Evolutionary conservation across 1,284 basidiomycete genomes (phyloP), one percentile per base, ranked within the genome.

Genomic region (Anthracocystis walkeri): DNA sequence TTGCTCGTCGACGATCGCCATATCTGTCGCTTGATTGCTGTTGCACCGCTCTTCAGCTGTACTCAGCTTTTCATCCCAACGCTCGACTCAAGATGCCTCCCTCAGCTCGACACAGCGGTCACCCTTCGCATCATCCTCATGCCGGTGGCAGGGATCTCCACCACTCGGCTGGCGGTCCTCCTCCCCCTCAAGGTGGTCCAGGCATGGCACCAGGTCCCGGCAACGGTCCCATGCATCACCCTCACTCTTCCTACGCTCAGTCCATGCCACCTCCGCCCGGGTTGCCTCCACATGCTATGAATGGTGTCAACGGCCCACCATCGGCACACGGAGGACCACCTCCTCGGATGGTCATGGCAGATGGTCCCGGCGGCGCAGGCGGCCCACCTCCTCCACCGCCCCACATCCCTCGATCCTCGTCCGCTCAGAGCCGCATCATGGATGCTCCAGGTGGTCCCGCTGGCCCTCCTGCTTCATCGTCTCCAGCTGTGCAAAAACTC

Each of bases 401-500:
- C 6, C 69, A 73, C 59, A 73, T 77, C 33, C 74, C 74, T 21
- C 58, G 74, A 31, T 77, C 74, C 16, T 69, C 69, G 1, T 73
- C 74, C 6, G 74, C 74, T 27, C 63, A 72, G 40, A 69, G 69
- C 44, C 74, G 69, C 42, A 66, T 64, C 54, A 76, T 76, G 65
- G 74, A 76, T 11, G 58, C 61, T 16, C 58, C 62, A 23, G 61
- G 45, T 27, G 73, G 53, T 18, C 59, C 62, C 7, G 44, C 55
- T 33, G 42, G 48, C 33, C 51, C 65, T 45, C 44, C 64, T 54
- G 51, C 69, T 16, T 62, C 55, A 7, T 60, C 65, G 25, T 72
- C 74, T 18, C 64, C 68, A 14, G 74, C 59, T 5, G 56, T 82
- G n/a, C 74, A 82, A 23, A 82, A 82, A 52, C 75, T 84, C 16